Base-by-base conservation (phyloP, 805 yeast genomes). In the Torulaspora microellipsoides region DNA sequence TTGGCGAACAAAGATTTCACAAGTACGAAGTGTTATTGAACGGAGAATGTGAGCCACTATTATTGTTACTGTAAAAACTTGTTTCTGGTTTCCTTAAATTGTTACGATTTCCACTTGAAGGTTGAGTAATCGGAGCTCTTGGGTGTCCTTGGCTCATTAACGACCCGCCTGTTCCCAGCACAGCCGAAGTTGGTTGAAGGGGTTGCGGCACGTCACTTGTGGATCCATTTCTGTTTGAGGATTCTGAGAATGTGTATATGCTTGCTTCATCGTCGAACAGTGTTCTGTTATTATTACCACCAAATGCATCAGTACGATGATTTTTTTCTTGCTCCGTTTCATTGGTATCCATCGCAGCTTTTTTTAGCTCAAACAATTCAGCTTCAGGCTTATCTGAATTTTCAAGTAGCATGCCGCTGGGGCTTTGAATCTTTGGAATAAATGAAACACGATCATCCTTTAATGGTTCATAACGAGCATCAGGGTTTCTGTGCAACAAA, bases 401-500 rank as follows among this genome's bases (percentile, higher is more conserved):
- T 12, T 55, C 60, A 34, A 52, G 50, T 20, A 45, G 36, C 13
- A 39, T 44, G 34, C 53, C 52, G 5, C 34, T 64, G 38, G 53
- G 65, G 28, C 65, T 65, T 43, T 71, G 80, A 43, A 73, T 71
- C 56, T 82, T 75, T 49, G 90, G 90, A 60, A 93, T 85, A 64
- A 93, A 93, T n/a, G 96, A 85, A 40, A 85, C 93, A 62, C 99
- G 80, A 62, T 93, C 99, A 65, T 93, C 99, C 56, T 84, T 85
- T 84, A 91, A 85, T 49, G 96, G 98, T 69, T 88, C 91, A 70
- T 93, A 93, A 55, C 95, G 78, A 8, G 91, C 80, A 66, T 93
- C 99, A 41, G 99, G 98, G 64, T 93, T 89, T 72, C 85, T 88
- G 64, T 85, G 83, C 27, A 90, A 53, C 56, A 93, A 66, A 0